phyloP scores from a whole-genome alignment of 306 rosid species.

The Acacia confusa region DNA sequence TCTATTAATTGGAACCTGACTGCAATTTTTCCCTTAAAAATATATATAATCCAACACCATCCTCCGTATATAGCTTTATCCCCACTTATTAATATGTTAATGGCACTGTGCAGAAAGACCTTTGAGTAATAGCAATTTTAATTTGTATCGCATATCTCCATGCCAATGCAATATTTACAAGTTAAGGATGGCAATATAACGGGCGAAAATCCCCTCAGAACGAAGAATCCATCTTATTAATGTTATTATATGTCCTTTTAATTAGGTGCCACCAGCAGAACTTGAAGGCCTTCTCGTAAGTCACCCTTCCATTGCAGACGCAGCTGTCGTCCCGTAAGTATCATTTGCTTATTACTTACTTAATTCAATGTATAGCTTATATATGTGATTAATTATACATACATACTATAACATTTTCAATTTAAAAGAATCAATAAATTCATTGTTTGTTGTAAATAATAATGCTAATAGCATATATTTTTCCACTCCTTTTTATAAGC shows the following conservation, averaged over 20 bases:
- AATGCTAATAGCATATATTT: background rate
- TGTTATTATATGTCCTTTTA: background rate
- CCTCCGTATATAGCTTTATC: no score
- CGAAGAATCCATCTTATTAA: background rate
- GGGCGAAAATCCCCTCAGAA: background rate
- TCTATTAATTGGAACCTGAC: no score
- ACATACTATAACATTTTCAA: background rate
- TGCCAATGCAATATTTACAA: background rate
- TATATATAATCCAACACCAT: no score
- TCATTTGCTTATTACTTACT: background rate
- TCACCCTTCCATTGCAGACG: constrained; percentile 83
- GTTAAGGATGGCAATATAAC: background rate
- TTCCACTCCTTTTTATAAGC: background rate
- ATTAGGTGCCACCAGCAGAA: constrained; percentile 98
- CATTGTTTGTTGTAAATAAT: background rate
- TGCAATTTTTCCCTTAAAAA: no score
- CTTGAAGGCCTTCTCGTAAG: constrained; percentile 77
- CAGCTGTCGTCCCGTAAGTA: constrained; percentile 93
- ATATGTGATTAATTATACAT: background rate
- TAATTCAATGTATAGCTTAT: background rate
- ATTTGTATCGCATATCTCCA: background rate
- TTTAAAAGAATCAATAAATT: background rate
- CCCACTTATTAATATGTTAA: no score
- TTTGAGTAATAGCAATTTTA: no score
- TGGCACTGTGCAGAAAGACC: no score